These are phyloP conservation scores for Pestalotiopsis sp. DNA, from an alignment of 2,329 filamentous ascomycete genomes.

Conservation along the genomic window DNA sequence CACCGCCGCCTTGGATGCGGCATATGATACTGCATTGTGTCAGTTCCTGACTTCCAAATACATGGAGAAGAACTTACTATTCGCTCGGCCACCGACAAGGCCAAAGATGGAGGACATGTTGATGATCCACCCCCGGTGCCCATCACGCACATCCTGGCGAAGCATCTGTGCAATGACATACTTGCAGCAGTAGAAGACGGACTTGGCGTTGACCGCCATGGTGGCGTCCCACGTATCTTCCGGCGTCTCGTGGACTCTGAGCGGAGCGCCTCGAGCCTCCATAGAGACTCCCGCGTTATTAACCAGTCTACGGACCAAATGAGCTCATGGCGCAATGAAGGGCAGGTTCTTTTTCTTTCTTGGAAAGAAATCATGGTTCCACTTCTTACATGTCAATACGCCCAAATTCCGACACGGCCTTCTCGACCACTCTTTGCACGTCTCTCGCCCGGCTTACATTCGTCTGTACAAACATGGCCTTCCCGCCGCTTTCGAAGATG, in stretches of 20 bases:
- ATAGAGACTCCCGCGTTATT: constrained; percentile 53
- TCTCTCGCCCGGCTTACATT: not conserved
- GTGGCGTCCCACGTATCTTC: constrained; percentile 23
- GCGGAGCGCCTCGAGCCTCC: constrained; percentile 19
- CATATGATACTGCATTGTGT: constrained; percentile 38
- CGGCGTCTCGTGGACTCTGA: not conserved
- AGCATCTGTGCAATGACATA: constrained; percentile 53
- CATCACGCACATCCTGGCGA: constrained; percentile 42
- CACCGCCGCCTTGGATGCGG: constrained; percentile 52
- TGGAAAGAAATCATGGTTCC: not conserved
- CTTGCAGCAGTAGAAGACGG: constrained; percentile 45
- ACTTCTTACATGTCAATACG: not conserved
- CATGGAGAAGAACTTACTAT: constrained; percentile 25
- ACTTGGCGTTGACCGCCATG: constrained; percentile 40
- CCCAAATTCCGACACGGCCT: not conserved
- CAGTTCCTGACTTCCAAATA: not conserved
- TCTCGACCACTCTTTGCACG: not conserved
- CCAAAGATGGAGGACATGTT: constrained; percentile 50
- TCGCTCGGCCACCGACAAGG: constrained; percentile 33
- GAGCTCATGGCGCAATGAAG: no score
- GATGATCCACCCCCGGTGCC: constrained; percentile 52
- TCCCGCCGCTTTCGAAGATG: not conserved
- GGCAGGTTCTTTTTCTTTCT: no score
- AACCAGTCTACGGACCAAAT: no score
- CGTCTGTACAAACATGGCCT: not conserved